Conservation (phyloP, 768 basidiomycete genomes). For the Tremella fuciformis region DNA sequence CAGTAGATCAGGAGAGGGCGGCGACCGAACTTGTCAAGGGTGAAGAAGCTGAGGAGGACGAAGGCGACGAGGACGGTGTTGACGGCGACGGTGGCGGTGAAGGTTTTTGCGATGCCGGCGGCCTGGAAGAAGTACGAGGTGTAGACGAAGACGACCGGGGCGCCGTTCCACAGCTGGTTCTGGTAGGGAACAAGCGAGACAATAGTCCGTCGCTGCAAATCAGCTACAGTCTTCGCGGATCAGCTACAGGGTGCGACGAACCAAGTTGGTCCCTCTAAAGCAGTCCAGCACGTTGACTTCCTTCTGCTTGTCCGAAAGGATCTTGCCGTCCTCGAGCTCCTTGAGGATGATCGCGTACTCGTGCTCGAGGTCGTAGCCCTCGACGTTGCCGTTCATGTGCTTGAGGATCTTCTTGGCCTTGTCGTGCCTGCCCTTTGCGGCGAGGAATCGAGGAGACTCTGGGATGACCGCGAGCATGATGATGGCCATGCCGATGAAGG, state of each 20-base stretch:
- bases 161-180: conserved; percentile 13
- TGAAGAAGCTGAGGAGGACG: conserved; percentile 16
- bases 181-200: conserved; percentile 12
- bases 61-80: conserved; percentile 4
- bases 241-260: no score
- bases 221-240: no score
- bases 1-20: conserved; percentile 2
- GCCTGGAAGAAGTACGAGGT: conserved; percentile 29
- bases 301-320: conserved; percentile 1
- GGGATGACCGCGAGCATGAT: conserved; percentile 11
- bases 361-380: conserved; percentile 19
- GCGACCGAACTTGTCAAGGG: conserved; percentile 20
- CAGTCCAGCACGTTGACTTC: conserved; percentile 10
- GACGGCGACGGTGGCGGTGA: conserved; percentile 17
- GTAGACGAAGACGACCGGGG: conserved; percentile 17
- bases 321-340: conserved; percentile 15
- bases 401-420: conserved; percentile 8
- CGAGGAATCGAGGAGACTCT: conserved; percentile 19
- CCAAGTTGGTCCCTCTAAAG: conserved; percentile 21
- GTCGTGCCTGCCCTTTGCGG: conserved; percentile 17
- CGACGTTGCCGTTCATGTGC: conserved; percentile 15
- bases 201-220: conserved; percentile 14
- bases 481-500: conserved; percentile 12
- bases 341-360: conserved; percentile 18
- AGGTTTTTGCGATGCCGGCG: conserved; percentile 23